phyloP scores from a whole-genome alignment of 2,329 filamentous ascomycete species.

The Cytospora schulzeri region DNA sequence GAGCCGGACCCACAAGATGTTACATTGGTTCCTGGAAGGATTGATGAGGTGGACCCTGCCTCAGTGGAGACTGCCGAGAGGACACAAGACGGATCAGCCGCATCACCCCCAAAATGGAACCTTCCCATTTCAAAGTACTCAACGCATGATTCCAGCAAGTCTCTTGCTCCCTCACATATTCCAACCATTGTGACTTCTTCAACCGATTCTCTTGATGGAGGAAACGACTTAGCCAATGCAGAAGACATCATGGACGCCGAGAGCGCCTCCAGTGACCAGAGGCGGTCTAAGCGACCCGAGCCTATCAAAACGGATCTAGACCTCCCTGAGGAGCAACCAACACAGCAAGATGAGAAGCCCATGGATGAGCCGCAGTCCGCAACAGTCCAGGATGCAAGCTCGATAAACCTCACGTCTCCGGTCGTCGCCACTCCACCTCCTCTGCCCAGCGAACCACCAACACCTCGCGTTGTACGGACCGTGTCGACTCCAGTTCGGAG shows the following conservation, averaged over 20 bases:
- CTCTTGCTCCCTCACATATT: conserved; percentile 27
- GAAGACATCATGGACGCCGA: conserved; percentile 33
- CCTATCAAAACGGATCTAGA: conserved; percentile 58
- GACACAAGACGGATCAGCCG: conserved; percentile 28
- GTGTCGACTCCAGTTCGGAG: conserved; percentile 53
- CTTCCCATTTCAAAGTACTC: conserved; percentile 49
- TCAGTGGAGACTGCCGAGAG: conserved; percentile 26
- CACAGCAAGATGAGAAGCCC: conserved; percentile 76
- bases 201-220: conserved; percentile 27
- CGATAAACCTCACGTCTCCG: conserved; percentile 60
- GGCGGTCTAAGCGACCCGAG: conserved; percentile 46
- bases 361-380: conserved; percentile 85
- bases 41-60: conserved; percentile 29
- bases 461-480: conserved; percentile 46
- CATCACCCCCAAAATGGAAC: conserved; percentile 29
- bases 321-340: conserved; percentile 38
- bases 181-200: conserved; percentile 29
- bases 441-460: conserved; percentile 33
- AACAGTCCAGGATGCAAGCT: conserved; percentile 80
- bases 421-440: conserved; percentile 32
- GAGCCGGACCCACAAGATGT: conserved; percentile 27
- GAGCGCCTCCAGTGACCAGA: conserved; percentile 34
- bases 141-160: conserved; percentile 39
- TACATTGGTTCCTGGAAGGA: conserved; percentile 27
- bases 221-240: conserved; percentile 26